Evolutionary conservation across 208 protist genomes (phyloP), one percentile per base, ranked within the genome.

Genomic region (Trypanosoma mega): DNA sequence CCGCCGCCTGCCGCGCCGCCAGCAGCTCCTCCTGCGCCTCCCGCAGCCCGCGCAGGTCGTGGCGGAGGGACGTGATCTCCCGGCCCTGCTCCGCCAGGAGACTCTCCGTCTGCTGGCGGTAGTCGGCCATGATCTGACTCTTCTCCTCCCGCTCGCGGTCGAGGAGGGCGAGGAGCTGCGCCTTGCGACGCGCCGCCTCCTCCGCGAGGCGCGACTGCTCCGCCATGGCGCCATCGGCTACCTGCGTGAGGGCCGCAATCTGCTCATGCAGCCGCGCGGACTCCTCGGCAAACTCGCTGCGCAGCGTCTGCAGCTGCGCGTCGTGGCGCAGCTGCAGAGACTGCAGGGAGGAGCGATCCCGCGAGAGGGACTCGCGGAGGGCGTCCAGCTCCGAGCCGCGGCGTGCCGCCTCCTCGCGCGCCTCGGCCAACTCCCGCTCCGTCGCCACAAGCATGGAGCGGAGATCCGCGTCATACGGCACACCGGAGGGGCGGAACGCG

Each of bases 81-180:
- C 78, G 72, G 9, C 85, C 88, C 52, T 95, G 85, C 66, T 95
- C 85, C 14, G 78, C 74, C 48, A 95, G 92, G 46, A 95, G 78
- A 36, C 78, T 62, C 71, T 95, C 85, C 11, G 88, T 95, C 67
- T 95, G 82, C 47, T 86, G 75, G n/a, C 88, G 74, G 66, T 95
- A 95, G 58, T 90, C 85, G 5, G 78, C 82, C 88, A 92, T 92
- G 30, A 95, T 91, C 43, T 78, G 78, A 55, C 78, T 79, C 67
- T 95, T 92, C 61, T 95, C 88, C 53, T 79, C 76, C 9, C 88
- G 82, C 70, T 95, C 88, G 26, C 73, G 62, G n/a, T 92, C 85
- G 45, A 95, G 64, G 33, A 95, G 60, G 7, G 60, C 67, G 14
- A 89, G 64, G 24, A 95, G 74, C 46, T 92, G 76, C 64, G 74